Conservation (phyloP, 2,329 filamentous ascomycete genomes). For the Botrytis porri region DNA sequence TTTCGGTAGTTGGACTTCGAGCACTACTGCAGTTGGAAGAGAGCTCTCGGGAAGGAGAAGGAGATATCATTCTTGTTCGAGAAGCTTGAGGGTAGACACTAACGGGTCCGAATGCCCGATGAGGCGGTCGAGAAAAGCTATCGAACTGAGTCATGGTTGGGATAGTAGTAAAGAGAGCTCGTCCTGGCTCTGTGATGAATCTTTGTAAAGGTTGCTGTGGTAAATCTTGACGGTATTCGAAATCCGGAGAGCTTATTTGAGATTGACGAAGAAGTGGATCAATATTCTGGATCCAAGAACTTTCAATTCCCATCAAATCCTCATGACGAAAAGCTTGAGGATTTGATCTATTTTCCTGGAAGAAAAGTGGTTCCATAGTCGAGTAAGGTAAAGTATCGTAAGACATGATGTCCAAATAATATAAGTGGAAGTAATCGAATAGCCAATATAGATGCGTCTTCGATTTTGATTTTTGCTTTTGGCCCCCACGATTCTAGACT, state of each 20-base stretch:
- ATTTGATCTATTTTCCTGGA: constrained; percentile 17
- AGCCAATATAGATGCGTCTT: neutral
- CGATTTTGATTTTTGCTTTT: neutral
- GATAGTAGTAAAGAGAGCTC: constrained; percentile 24
- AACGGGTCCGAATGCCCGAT: constrained; percentile 22
- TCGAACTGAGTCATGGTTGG: constrained; percentile 5
- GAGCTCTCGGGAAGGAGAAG: constrained; percentile 29
- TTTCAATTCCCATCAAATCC: constrained; percentile 17
- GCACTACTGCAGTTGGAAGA: constrained; percentile 29
- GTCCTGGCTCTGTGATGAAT: constrained; percentile 26
- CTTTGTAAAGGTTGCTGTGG: constrained; percentile 27
- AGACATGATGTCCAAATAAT: constrained; percentile 13
- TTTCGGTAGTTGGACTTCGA: constrained; percentile 26
- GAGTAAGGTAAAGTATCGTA: constrained; percentile 21
- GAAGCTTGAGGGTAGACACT: constrained; percentile 25
- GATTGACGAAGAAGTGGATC: constrained; percentile 24
- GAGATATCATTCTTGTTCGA: constrained; percentile 27
- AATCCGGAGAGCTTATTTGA: constrained; percentile 6
- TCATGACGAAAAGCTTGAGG: constrained; percentile 22
- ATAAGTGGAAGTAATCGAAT: neutral
- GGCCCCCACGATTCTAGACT: constrained; percentile 15
- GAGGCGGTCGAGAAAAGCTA: constrained; percentile 12
- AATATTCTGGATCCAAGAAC: constrained; percentile 24
- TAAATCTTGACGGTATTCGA: constrained; percentile 19
- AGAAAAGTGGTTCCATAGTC: constrained; percentile 18